Percentiles rank a stretch among this genome's conserved stretches.
Evolutionary conservation across 306 rosid genomes (phyloP).

Genomic region (Albizia julibrissin): DNA sequence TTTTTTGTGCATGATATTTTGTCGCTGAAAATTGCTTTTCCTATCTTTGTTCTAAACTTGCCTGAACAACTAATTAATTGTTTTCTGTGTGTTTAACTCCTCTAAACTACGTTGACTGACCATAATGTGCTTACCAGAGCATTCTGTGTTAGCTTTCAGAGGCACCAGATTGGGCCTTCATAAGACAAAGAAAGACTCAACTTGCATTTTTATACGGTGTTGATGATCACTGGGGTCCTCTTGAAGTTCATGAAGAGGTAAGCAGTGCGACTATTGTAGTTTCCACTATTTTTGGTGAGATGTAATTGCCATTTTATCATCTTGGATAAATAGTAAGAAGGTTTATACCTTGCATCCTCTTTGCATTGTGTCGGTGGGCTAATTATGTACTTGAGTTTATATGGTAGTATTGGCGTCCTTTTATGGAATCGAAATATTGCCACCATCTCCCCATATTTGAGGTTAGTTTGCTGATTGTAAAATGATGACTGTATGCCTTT

Average conservation of each 20-base stretch:
- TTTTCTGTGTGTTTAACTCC: background rate
- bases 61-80: background rate
- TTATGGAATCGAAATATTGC: constrained; percentile 21
- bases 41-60: background rate
- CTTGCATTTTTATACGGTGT: constrained; percentile 74
- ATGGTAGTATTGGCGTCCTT: background rate
- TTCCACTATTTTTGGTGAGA: background rate
- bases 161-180: constrained; percentile 80
- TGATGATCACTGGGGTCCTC: constrained; percentile 95
- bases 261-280: background rate
- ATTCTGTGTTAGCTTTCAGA: constrained; percentile 69
- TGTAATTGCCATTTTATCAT: background rate
- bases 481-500: background rate
- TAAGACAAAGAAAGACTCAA: constrained; percentile 60
- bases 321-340: background rate
- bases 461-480: constrained; percentile 5
- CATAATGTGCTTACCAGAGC: constrained; percentile 40
- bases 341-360: constrained; percentile 11
- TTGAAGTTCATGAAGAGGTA: constrained; percentile 88
- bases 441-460: background rate
- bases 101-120: constrained; percentile 30
- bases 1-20: background rate
- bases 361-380: constrained; percentile 3
- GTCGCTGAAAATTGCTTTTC: background rate
- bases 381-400: constrained; percentile 15